Percentiles rank a stretch among this genome's conserved stretches.
These are phyloP conservation scores for Infundibulicybe gibba DNA, from an alignment of 768 basidiomycete species.

Conservation along the genomic window DNA sequence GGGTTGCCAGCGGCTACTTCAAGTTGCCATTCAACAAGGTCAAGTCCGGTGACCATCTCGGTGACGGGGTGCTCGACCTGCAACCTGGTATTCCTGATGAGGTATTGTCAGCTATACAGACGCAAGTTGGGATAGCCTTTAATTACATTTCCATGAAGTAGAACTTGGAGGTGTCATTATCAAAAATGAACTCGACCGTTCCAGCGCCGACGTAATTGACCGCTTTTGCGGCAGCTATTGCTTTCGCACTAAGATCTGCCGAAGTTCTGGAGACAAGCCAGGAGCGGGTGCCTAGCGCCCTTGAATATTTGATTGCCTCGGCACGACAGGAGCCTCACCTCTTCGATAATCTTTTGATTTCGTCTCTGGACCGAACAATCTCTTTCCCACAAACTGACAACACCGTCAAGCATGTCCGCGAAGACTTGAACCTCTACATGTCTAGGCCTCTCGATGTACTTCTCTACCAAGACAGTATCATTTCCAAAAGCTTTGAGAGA, in stretches of 20 bases:
- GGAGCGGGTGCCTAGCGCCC: conserved; percentile 79
- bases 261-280: conserved; percentile 72
- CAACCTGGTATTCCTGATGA: conserved; percentile 71
- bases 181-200: conserved; percentile 96
- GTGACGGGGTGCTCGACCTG: conserved; percentile 94
- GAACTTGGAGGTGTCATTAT: conserved; percentile 82
- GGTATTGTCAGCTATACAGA: background rate
- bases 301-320: background rate
- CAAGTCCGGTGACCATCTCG: conserved; percentile 92
- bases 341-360: conserved; percentile 96
- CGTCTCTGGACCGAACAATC: conserved; percentile 90
- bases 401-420: conserved; percentile 75
- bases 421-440: conserved; percentile 97
- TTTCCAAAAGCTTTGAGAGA: conserved; percentile 86
- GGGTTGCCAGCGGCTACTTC: conserved; percentile 88
- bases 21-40: conserved; percentile 95
- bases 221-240: conserved; percentile 88
- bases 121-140: background rate
- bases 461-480: conserved; percentile 83
- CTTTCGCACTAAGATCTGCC: conserved; percentile 83
- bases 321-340: conserved; percentile 39
- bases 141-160: conserved; percentile 95
- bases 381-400: conserved; percentile 93
- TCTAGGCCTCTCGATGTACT: conserved; percentile 81
- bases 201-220: conserved; percentile 91